A percentile compares a stretch with the other conserved stretches of the same genome.
These are phyloP conservation scores for Guyanaporus albipodus DNA, from an alignment of 768 basidiomycete species.

Conservation along the genomic window DNA sequence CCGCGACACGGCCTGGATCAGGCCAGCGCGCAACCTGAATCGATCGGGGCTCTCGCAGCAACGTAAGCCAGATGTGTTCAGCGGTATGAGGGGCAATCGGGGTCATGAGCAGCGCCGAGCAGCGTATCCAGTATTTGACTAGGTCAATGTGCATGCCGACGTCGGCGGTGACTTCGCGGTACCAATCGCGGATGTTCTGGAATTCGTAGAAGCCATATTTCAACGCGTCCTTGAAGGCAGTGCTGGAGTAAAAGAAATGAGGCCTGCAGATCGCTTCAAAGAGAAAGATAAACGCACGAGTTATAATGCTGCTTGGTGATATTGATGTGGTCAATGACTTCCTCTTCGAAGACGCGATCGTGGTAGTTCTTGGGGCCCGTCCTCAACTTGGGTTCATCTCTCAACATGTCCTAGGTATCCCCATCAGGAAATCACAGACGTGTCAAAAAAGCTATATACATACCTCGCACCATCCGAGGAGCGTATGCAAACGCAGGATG, in stretches of 20 bases:
- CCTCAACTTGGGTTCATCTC: conserved; percentile 66
- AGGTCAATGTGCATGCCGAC: conserved; percentile 90
- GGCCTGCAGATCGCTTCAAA: neutral
- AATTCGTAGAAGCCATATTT: conserved; percentile 96
- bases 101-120: conserved; percentile 72
- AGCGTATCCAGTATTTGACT: conserved; percentile 78
- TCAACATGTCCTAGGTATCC: conserved; percentile 67
- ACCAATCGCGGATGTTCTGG: conserved; percentile 91
- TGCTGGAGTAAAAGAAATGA: conserved; percentile 44
- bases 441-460: conserved; percentile 15
- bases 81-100: conserved; percentile 94
- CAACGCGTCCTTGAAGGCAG: conserved; percentile 92
- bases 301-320: conserved; percentile 79
- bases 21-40: conserved; percentile 88
- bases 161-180: conserved; percentile 86
- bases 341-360: conserved; percentile 87
- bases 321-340: conserved; percentile 83
- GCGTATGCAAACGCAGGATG: conserved; percentile 87
- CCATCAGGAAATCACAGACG: neutral
- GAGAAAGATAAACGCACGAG: conserved; percentile 50
- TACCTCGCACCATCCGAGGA: conserved; percentile 90
- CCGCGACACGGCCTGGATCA: conserved; percentile 52
- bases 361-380: conserved; percentile 74
- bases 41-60: conserved; percentile 70
- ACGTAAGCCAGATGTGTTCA: conserved; percentile 80